Base-by-base conservation (phyloP, 306 rosid genomes). In the Prunus mongolica region DNA sequence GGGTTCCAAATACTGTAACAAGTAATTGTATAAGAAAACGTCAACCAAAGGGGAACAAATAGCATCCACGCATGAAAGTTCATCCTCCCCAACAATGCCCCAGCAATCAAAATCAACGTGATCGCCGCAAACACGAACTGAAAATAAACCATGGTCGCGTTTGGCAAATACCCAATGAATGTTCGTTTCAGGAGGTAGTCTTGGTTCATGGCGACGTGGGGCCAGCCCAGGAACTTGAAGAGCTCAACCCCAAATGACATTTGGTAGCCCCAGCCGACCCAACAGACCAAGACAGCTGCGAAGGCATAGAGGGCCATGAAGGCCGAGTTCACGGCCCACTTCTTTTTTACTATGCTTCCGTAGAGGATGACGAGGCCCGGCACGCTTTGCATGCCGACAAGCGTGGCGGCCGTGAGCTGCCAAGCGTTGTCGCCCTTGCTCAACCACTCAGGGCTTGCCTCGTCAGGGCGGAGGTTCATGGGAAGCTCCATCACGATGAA, bases 281-380 rank as follows among this genome's bases (percentile, higher is more conserved):
- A 87, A 38, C 88, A 87, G 56, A 87, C 58, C 22, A 87, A 30
- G 24, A 76, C 81, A 8, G 88, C 88, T 0, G 81, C 86, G 49
- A 87, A 87, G 25, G 88, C 86, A 38, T 87, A 87, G 0, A 84
- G 75, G 49, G 88, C 90, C 90, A 87, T 84, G 81, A 84, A 87
- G 12, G 82, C 86, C 0, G 85, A 84, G 82, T 87, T 87, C 66
- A 87, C 64, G 0, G 88, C 90, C 90, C 90, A 84, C 69, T 86
- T 84, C 69, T 76, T 81, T 71, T 86, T 86, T 14, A 79, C 90
- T 8, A 87, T 79, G 86, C 90, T 87, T 41, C 90, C 86, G 41
- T 87, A 84, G 22, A 87, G 88, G 55, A 87, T 84, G 2, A 84
- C 80, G 0, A 87, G 86, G 10, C 88, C 90, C 22, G 83, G 86